Conservation (phyloP, 2,329 filamentous ascomycete genomes). For the Lojkania enalia region DNA sequence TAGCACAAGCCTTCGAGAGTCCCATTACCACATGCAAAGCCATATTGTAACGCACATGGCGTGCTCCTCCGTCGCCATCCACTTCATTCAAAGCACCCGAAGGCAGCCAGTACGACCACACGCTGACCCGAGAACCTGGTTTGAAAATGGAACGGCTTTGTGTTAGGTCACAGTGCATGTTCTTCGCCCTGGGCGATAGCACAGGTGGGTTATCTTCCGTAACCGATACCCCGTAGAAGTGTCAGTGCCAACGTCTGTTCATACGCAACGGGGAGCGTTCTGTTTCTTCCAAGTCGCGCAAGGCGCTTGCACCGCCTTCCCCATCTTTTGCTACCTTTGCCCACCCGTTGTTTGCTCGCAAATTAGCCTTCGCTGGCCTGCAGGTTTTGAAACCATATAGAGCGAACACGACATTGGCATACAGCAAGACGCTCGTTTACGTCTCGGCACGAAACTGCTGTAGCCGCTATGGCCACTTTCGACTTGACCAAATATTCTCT, state of each 20-base stretch:
- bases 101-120: slow-evolving; percentile 32
- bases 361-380: slow-evolving; percentile 15
- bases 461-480: no score
- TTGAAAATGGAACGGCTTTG: slow-evolving; percentile 32
- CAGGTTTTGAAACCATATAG: slow-evolving; percentile 26
- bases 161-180: slow-evolving; percentile 38
- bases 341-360: slow-evolving; percentile 4
- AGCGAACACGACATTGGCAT: slow-evolving; percentile 24
- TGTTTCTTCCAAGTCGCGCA: background rate
- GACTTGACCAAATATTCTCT: no score
- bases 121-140: slow-evolving; percentile 39
- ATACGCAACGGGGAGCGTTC: no score
- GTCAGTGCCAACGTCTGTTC: slow-evolving; percentile 8
- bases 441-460: no score
- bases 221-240: slow-evolving; percentile 17
- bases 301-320: background rate
- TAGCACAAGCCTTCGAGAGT: slow-evolving; percentile 5
- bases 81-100: slow-evolving; percentile 16
- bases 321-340: background rate
- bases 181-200: slow-evolving; percentile 16
- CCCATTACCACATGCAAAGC: slow-evolving; percentile 20
- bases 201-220: slow-evolving; percentile 15
- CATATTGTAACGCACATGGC: slow-evolving; percentile 29
- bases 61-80: slow-evolving; percentile 21
- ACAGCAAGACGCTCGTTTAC: slow-evolving; percentile 14